Evolutionary conservation across 2,329 filamentous ascomycete species (phyloP).

Genomic region (Hypoxylon rubiginosum): DNA sequence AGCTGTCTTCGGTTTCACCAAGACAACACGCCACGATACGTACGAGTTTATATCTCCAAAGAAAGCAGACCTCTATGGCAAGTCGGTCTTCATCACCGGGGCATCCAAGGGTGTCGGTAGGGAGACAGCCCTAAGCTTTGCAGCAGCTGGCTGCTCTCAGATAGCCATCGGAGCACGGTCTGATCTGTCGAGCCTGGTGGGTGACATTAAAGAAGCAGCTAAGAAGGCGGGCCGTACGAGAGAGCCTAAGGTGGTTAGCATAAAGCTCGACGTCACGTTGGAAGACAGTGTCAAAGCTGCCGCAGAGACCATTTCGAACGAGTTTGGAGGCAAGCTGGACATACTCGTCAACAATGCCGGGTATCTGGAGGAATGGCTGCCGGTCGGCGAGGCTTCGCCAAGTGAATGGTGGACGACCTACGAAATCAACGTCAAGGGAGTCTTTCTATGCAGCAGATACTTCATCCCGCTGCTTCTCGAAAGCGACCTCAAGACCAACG

Average conservation of each 20-base stretch:
- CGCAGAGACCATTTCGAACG: constrained; percentile 44
- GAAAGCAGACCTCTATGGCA: constrained; percentile 45
- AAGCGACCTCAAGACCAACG: constrained; percentile 55
- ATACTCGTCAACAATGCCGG: constrained; percentile 59
- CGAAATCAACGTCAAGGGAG: constrained; percentile 50
- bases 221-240: constrained; percentile 43
- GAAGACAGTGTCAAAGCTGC: constrained; percentile 53
- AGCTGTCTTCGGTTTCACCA: constrained; percentile 32
- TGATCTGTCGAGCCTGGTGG: constrained; percentile 56
- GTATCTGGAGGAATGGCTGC: constrained; percentile 53
- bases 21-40: constrained; percentile 48
- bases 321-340: constrained; percentile 52
- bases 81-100: constrained; percentile 62
- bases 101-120: constrained; percentile 64
- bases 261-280: constrained; percentile 54
- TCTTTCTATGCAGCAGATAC: constrained; percentile 45
- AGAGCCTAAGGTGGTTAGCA: constrained; percentile 49
- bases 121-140: constrained; percentile 64
- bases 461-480: constrained; percentile 49
- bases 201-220: constrained; percentile 55
- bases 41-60: constrained; percentile 50
- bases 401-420: constrained; percentile 49
- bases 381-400: constrained; percentile 42
- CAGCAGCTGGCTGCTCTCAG: constrained; percentile 61
- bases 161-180: constrained; percentile 67